phyloP scores from a whole-genome alignment of 2,329 filamentous ascomycete species.

The Keithomyces neogunnii region DNA sequence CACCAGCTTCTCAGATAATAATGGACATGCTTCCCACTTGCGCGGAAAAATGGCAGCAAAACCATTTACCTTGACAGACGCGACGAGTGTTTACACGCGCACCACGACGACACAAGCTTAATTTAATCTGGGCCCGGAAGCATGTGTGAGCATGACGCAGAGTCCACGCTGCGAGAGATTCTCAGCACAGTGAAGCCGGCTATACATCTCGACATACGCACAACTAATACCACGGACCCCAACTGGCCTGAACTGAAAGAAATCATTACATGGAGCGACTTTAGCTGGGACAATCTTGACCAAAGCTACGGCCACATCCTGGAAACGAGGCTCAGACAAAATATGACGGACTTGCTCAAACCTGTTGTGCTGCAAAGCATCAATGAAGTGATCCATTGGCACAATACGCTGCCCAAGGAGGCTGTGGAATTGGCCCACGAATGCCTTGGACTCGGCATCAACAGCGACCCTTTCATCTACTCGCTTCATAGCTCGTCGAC shows the following conservation, averaged over 20 bases:
- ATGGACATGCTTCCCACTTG: no score
- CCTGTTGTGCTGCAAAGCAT: background rate
- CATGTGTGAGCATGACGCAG: no score
- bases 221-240: background rate
- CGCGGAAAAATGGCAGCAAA: no score
- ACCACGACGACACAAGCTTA: no score
- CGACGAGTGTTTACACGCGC: no score
- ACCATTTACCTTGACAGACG: no score
- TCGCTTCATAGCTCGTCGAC: background rate
- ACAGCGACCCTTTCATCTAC: background rate
- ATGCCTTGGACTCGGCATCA: background rate
- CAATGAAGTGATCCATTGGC: background rate
- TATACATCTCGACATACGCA: background rate
- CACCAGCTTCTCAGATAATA: no score
- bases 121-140: no score
- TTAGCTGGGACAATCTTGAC: background rate
- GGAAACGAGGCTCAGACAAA: background rate
- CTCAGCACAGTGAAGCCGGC: background rate
- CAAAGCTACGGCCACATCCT: background rate
- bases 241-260: background rate
- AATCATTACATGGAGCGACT: background rate
- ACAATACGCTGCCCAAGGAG: background rate
- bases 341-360: background rate
- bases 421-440: background rate
- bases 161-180: background rate